phyloP scores from a whole-genome alignment of 1,284 basidiomycete genomes.

The Mycena citricolor region DNA sequence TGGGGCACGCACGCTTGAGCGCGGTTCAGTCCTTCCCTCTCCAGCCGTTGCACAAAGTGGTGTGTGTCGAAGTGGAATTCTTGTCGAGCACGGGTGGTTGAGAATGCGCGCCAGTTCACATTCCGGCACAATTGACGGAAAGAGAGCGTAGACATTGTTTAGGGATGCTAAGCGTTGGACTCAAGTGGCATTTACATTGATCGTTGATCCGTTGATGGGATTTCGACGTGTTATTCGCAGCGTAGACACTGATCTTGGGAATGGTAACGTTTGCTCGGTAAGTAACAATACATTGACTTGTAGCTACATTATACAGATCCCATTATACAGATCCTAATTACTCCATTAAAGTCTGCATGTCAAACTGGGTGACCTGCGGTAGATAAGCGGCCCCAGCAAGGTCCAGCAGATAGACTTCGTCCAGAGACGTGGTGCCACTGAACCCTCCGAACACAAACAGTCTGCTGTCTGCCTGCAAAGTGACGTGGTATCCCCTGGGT shows the following conservation, averaged over 20 bases:
- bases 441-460: conserved; percentile 87
- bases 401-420: conserved; percentile 83
- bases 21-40: conserved; percentile 83
- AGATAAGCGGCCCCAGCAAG: conserved; percentile 85
- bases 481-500: conserved; percentile 79
- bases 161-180: no score
- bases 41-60: conserved; percentile 86
- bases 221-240: no score
- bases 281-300: no score
- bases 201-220: no score
- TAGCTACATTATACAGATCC: no score
- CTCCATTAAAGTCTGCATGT: no score
- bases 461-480: conserved; percentile 78
- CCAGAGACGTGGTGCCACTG: conserved; percentile 77
- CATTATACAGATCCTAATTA: no score
- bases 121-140: no score
- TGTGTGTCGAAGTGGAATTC: conserved; percentile 93
- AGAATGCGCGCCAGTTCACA: conserved; percentile 36
- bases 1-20: conserved; percentile 54
- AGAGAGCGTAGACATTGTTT: no score
- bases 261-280: no score
- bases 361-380: conserved; percentile 89
- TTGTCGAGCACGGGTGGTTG: conserved; percentile 26
- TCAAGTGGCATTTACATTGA: no score
- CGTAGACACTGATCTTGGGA: no score